Conservation (phyloP, 2,329 filamentous ascomycete genomes). For the Clathrospora elynae region DNA sequence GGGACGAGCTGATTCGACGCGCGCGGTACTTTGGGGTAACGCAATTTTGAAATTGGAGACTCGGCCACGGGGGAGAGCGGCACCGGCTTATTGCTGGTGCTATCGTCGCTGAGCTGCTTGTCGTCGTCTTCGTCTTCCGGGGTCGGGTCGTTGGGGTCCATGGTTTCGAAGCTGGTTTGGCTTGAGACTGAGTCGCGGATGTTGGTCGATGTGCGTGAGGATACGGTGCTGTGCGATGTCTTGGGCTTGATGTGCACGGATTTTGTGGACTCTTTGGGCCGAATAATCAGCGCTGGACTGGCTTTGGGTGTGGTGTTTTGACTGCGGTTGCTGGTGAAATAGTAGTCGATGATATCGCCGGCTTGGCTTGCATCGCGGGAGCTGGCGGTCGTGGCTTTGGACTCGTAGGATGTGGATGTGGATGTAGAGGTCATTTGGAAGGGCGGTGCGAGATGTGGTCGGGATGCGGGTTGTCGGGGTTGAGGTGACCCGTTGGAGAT, state of each 20-base stretch:
- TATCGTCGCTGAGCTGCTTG: conserved; percentile 35
- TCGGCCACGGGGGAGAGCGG: conserved; percentile 51
- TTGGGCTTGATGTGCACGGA: conserved; percentile 30
- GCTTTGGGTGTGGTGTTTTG: conserved; percentile 19
- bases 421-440: conserved; percentile 18
- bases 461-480: conserved; percentile 10
- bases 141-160: conserved; percentile 53
- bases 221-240: conserved; percentile 34
- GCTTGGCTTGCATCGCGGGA: conserved; percentile 28
- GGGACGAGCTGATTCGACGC: conserved; percentile 55
- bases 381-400: conserved; percentile 26
- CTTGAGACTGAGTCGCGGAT: conserved; percentile 42
- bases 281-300: conserved; percentile 17
- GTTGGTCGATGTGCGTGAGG: conserved; percentile 37
- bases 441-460: conserved; percentile 20
- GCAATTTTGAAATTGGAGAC: conserved; percentile 51
- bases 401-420: conserved; percentile 23
- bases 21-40: conserved; percentile 56
- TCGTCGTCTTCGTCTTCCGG: conserved; percentile 53
- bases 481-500: conserved; percentile 17
- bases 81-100: conserved; percentile 18
- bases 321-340: conserved; percentile 33
- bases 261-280: conserved; percentile 27
- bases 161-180: conserved; percentile 56
- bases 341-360: conserved; percentile 47